phyloP scores from a whole-genome alignment of 805 yeast species.

The Suhomyces kilbournensis region DNA sequence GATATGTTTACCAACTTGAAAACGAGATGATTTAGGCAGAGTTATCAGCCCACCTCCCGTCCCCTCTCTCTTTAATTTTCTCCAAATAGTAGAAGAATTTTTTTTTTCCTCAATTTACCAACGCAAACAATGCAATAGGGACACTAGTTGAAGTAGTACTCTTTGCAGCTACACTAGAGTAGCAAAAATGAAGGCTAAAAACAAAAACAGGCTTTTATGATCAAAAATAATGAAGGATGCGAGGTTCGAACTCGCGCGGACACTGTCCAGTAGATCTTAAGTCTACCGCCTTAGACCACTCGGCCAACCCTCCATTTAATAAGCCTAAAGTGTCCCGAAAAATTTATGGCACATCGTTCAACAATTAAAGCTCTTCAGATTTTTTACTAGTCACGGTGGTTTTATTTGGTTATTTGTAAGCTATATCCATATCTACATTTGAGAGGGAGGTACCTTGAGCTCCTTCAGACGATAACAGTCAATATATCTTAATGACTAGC shows the following conservation, averaged over 20 bases:
- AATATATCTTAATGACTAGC: no score
- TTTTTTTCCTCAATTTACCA: not conserved
- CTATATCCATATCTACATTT: not conserved
- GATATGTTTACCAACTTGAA: not conserved
- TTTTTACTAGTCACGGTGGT: not conserved
- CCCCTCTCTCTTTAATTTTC: not conserved
- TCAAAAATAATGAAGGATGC: slow-evolving; percentile 45
- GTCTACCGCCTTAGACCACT: slow-evolving; percentile 54
- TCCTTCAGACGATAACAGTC: no score
- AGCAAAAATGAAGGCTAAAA: not conserved
- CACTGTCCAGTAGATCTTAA: slow-evolving; percentile 48
- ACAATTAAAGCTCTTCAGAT: not conserved
- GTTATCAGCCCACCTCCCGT: not conserved
- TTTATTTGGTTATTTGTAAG: slow-evolving; percentile 2
- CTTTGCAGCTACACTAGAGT: not conserved
- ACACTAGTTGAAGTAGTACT: not conserved
- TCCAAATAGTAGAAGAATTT: not conserved
- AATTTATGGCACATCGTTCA: slow-evolving; percentile 1
- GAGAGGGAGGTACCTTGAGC: not conserved
- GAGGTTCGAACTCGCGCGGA: slow-evolving; percentile 57
- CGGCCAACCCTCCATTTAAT: slow-evolving; percentile 46
- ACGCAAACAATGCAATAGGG: not conserved
- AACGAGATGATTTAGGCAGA: no score
- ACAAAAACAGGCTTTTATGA: not conserved
- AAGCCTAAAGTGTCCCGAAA: not conserved